A percentile compares a stretch with the other conserved stretches of the same genome.
phyloP scores from a whole-genome alignment of 805 yeast genomes.

The Yarrowia bubula region DNA sequence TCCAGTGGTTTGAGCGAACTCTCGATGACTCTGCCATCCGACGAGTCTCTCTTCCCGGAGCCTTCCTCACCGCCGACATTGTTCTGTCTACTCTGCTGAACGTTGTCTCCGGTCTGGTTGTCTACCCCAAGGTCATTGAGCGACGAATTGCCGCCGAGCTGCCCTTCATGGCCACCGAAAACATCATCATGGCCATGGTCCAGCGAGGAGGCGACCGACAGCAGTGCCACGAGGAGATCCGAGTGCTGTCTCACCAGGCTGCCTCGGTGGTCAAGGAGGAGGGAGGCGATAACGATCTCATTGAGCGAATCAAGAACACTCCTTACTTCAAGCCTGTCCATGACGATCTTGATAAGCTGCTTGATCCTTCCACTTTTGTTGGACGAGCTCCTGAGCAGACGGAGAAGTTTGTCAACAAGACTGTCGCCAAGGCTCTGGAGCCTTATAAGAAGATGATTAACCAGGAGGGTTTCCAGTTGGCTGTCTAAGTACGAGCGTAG shows the following conservation, averaged over 20 bases:
- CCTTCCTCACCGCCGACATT: conserved; percentile 94
- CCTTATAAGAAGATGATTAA: conserved; percentile 61
- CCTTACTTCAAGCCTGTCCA: conserved; percentile 86
- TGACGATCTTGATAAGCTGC: conserved; percentile 71
- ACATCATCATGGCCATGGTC: conserved; percentile 99
- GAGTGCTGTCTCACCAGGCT: conserved; percentile 96
- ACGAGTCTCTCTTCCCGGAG: conserved; percentile 94
- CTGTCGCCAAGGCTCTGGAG: conserved; percentile 78
- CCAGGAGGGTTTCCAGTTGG: conserved; percentile 69
- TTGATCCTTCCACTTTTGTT: conserved; percentile 91
- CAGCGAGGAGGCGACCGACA: conserved; percentile 97
- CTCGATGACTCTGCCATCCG: conserved; percentile 97
- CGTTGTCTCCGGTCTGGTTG: conserved; percentile 93
- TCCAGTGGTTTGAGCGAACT: conserved; percentile 99
- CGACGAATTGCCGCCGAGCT: conserved; percentile 91
- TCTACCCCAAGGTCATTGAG: conserved; percentile 97
- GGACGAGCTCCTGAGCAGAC: conserved; percentile 99
- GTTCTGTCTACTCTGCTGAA: conserved; percentile 83
- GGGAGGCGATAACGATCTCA: conserved; percentile 97
- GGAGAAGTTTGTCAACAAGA: conserved; percentile 81
- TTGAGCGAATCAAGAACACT: conserved; percentile 76
- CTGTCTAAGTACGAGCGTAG: conserved; percentile 51
- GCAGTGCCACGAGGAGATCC: conserved; percentile 95
- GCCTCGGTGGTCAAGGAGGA: conserved; percentile 95
- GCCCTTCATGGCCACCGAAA: conserved; percentile 99